Conservation (phyloP, 2,329 filamentous ascomycete genomes). For the Diplodia intermedia region DNA sequence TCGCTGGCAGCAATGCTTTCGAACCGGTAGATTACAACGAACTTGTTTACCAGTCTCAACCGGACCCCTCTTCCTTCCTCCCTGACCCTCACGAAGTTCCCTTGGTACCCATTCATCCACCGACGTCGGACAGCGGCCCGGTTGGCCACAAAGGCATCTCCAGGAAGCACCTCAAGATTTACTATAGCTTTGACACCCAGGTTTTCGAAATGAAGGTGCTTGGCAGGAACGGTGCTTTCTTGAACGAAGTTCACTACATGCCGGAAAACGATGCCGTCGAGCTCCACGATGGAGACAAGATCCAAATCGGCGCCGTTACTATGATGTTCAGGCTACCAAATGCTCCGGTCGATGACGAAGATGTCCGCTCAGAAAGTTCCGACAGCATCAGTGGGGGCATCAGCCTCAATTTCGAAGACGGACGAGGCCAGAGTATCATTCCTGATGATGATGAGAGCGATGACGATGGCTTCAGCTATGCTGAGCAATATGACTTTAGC, state of each 20-base stretch:
- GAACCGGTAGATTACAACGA: conserved; percentile 55
- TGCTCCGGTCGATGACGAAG: conserved; percentile 62
- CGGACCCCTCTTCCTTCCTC: conserved; percentile 53
- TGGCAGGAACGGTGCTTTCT: conserved; percentile 72
- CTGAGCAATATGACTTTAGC: conserved; percentile 29
- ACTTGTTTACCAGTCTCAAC: conserved; percentile 59
- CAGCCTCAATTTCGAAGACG: conserved; percentile 75
- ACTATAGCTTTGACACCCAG: conserved; percentile 68
- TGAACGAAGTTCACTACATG: conserved; percentile 65
- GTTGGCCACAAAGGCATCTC: conserved; percentile 74
- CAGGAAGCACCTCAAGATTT: conserved; percentile 74
- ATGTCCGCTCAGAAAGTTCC: conserved; percentile 43
- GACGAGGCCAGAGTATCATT: conserved; percentile 62
- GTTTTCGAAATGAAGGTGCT: conserved; percentile 71
- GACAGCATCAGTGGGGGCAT: conserved; percentile 63
- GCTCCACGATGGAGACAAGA: conserved; percentile 68
- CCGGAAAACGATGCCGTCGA: conserved; percentile 60
- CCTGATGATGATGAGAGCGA: conserved; percentile 41
- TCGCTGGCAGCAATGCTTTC: conserved; percentile 45
- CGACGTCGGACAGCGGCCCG: conserved; percentile 48
- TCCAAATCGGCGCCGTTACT: conserved; percentile 74
- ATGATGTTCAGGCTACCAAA: conserved; percentile 74
- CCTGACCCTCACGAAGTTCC: conserved; percentile 69
- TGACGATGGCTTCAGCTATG: conserved; percentile 29
- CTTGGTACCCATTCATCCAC: conserved; percentile 75